Evolutionary conservation across 164 flowering plant genomes (phyloP), one percentile per base, ranked within the genome.

Genomic region (Buxus sempervirens): DNA sequence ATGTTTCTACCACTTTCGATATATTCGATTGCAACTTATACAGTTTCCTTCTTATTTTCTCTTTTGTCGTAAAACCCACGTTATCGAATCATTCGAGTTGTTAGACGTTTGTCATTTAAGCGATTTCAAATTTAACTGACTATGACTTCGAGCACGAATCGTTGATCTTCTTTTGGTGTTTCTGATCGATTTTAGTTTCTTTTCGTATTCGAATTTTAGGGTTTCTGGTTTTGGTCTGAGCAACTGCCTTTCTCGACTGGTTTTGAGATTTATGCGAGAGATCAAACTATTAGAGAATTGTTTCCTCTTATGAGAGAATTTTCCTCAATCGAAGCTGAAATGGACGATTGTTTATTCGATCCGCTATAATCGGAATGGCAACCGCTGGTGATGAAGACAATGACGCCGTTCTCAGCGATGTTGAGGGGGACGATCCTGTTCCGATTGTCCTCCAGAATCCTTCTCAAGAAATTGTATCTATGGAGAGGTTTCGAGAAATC

Each of bases 381-480:
- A 77, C 77, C 53, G 80, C 68, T 41, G 85, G 75, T 16, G 86
- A 78, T 9, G 93, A 80, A 19, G 94, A 88, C 53, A 77, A 75
- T 68, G 89, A 88, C 58, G 81, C 85, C 12, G 90, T 90, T 19
- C 83, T 93, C 70, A 93, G 98, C 78, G 97, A 93, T 67, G 88
- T 91, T 10, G 98, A 91, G 60, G 90, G 63, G 12, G 95, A 88
- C 21, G 88, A 89, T 67, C 80, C 87, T 19, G 67, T 72, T 57
- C 83, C 91, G 54, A 67, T 84, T 63, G 70, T 65, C 1, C 66
- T 81, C 14, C 38, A 61, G 38, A 68, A 42, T 55, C 71, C 81
- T 1, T 72, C 82, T 0, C 54, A 67, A 15, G 89, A 83, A 1
- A 79, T 77, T 9, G 23, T 87, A 1, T 79, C 91, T 10, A 72